Conservation (phyloP, 192 early-diverging fungal genomes). For the Umbelopsis sp. region DNA sequence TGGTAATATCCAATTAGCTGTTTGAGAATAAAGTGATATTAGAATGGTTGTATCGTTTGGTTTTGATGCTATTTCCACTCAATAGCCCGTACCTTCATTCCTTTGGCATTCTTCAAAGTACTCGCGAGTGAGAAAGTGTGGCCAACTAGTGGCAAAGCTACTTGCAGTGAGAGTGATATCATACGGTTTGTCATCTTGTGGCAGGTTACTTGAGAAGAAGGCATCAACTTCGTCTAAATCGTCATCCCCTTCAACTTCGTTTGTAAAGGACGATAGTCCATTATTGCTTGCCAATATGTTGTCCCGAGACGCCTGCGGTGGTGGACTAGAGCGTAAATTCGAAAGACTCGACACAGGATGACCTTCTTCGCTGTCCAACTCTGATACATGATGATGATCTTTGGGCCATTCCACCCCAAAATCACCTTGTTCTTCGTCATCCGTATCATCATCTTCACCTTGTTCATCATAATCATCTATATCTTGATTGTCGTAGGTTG, state of each 20-base stretch:
- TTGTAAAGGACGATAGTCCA: not conserved
- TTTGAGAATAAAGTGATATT: not conserved
- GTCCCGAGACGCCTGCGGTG: not conserved
- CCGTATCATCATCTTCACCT: not conserved
- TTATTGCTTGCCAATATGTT: slow-evolving; percentile 11
- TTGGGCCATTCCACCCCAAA: slow-evolving; percentile 15
- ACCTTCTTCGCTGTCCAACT: not conserved
- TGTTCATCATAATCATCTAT: slow-evolving; percentile 20
- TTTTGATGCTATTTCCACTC: not conserved
- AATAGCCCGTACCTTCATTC: slow-evolving; percentile 19
- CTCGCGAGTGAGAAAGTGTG: slow-evolving; percentile 32
- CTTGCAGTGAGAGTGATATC: slow-evolving; percentile 1
- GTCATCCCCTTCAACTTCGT: not conserved
- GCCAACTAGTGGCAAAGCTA: slow-evolving; percentile 13
- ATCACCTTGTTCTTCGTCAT: slow-evolving; percentile 17
- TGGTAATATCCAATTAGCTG: slow-evolving; percentile 4
- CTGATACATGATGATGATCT: not conserved
- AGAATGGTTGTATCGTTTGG: not conserved
- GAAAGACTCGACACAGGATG: not conserved
- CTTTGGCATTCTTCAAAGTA: slow-evolving; percentile 28
- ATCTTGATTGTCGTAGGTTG: not conserved
- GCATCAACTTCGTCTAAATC: slow-evolving; percentile 30
- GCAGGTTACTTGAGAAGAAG: slow-evolving; percentile 20
- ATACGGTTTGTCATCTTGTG: not conserved
- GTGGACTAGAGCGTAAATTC: not conserved